phyloP scores from a whole-genome alignment of 768 basidiomycete genomes.

The Agrocybe pediades region DNA sequence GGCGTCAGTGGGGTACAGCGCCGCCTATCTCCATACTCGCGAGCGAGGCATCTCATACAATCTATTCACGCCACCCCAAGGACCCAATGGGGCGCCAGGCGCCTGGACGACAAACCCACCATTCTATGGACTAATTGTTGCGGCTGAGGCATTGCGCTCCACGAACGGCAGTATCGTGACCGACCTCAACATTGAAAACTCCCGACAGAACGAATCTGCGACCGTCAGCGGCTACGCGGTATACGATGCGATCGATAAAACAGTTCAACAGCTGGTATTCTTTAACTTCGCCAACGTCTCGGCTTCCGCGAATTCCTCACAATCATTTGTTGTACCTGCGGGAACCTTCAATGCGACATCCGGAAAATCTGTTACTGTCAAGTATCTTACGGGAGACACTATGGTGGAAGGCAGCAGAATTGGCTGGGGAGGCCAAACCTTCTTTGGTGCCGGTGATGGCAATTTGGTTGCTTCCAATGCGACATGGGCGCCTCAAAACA shows the following conservation, averaged over 20 bases:
- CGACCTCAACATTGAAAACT: slow-evolving; percentile 46
- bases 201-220: slow-evolving; percentile 34
- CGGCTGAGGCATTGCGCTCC: slow-evolving; percentile 44
- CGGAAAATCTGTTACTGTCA: slow-evolving; percentile 37
- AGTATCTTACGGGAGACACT: slow-evolving; percentile 49
- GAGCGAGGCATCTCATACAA: slow-evolving; percentile 57
- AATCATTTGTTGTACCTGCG: slow-evolving; percentile 38
- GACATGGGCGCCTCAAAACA: slow-evolving; percentile 37
- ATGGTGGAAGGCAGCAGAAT: slow-evolving; percentile 54
- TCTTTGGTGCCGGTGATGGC: slow-evolving; percentile 42
- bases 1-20: slow-evolving; percentile 48
- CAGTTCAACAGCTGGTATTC: slow-evolving; percentile 42
- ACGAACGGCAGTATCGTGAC: slow-evolving; percentile 43
- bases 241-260: slow-evolving; percentile 51
- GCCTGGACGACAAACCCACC: slow-evolving; percentile 51
- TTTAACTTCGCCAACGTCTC: slow-evolving; percentile 53
- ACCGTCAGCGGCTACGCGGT: slow-evolving; percentile 58
- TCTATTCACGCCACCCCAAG: slow-evolving; percentile 43
- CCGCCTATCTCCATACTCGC: slow-evolving; percentile 55
- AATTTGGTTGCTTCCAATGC: slow-evolving; percentile 29
- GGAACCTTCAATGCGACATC: slow-evolving; percentile 24
- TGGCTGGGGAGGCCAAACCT: slow-evolving; percentile 61
- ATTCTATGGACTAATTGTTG: slow-evolving; percentile 50
- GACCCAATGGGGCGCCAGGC: slow-evolving; percentile 32
- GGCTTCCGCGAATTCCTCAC: slow-evolving; percentile 26